These are phyloP conservation scores for Eremochloa ophiuroides DNA, from an alignment of 176 grass and related monocot species.

Conservation along the genomic window DNA sequence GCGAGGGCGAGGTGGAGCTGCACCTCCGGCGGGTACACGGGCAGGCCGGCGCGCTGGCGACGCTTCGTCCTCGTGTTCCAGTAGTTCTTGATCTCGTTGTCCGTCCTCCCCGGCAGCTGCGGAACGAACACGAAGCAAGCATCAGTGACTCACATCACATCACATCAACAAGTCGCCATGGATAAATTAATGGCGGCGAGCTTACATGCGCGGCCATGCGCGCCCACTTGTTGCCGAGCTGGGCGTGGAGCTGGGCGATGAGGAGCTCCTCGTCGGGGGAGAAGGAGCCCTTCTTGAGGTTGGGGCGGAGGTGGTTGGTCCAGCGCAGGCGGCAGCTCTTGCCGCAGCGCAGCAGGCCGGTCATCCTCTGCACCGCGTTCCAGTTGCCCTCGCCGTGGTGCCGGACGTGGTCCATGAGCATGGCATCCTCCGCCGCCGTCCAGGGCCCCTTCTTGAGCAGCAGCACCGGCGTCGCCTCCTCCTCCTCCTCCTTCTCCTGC, in stretches of 20 bases:
- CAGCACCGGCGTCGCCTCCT: not conserved
- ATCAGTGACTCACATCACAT: not conserved
- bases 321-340: slow-evolving; percentile 90
- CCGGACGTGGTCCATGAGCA: slow-evolving; percentile 50
- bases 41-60: slow-evolving; percentile 49
- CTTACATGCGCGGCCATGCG: slow-evolving; percentile 56
- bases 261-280: slow-evolving; percentile 56
- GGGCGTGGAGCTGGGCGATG: slow-evolving; percentile 57
- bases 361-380: slow-evolving; percentile 56
- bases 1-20: slow-evolving; percentile 38
- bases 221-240: slow-evolving; percentile 81
- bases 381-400: slow-evolving; percentile 68
- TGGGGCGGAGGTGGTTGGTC: slow-evolving; percentile 80
- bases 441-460: slow-evolving; percentile 68
- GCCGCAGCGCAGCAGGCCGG: slow-evolving; percentile 56
- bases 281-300: slow-evolving; percentile 86
- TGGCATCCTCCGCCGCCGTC: slow-evolving; percentile 51
- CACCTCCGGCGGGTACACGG: slow-evolving; percentile 62
- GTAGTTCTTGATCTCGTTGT: slow-evolving; percentile 99
- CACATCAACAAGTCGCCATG: not conserved
- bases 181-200: not conserved
- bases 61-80: slow-evolving; percentile 90
- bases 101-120: slow-evolving; percentile 80
- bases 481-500: not conserved
- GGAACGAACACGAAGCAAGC: not conserved